Conservation (phyloP, 2,329 filamentous ascomycete species). For the Allantophomopsis lycopodina region DNA sequence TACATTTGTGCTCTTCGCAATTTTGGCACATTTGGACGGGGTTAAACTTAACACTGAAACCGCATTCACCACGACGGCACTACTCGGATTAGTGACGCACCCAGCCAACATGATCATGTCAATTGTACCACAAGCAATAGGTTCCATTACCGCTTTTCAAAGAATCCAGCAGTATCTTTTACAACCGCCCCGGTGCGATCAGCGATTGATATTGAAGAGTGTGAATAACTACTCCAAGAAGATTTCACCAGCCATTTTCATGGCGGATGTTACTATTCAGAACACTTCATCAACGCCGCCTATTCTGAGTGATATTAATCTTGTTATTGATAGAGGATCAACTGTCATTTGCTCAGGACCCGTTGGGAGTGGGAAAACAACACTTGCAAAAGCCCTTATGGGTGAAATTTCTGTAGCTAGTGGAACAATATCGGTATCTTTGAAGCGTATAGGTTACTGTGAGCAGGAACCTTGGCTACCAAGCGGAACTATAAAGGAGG, state of each 20-base stretch:
- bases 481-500: conserved; percentile 18
- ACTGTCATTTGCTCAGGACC: conserved; percentile 11
- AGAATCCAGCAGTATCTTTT: background rate
- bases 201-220: background rate
- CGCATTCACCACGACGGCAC: background rate
- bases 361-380: conserved; percentile 18
- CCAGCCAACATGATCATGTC: conserved; percentile 1
- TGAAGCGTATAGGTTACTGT: conserved; percentile 20
- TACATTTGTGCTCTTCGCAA: conserved; percentile 22
- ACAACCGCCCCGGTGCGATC: background rate
- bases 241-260: conserved; percentile 1
- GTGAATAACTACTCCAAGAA: background rate
- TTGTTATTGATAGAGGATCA: conserved; percentile 5
- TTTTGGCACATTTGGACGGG: conserved; percentile 11
- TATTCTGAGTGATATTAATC: conserved; percentile 5
- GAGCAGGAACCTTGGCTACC: conserved; percentile 25
- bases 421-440: conserved; percentile 15
- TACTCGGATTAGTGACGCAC: background rate
- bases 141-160: background rate
- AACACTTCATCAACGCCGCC: background rate
- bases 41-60: background rate
- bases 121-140: background rate
- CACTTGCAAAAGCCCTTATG: conserved; percentile 14
- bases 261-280: conserved; percentile 3
- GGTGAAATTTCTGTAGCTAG: conserved; percentile 13